Base-by-base conservation (phyloP, 495 filamentous ascomycete species). In the Astrocystis sublimbata region DNA sequence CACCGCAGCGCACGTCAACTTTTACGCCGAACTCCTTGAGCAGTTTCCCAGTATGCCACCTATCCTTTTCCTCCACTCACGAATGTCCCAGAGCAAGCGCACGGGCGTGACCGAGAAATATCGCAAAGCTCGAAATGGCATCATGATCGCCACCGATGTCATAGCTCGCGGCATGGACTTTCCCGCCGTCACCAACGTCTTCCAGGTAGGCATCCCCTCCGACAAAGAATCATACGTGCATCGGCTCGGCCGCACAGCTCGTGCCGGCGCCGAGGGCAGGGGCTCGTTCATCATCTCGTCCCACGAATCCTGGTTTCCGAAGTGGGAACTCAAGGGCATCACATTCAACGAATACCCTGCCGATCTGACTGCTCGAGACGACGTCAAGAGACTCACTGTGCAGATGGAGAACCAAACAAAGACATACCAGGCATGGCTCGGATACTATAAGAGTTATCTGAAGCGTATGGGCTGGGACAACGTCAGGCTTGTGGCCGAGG, bases 81-180 rank as follows among this genome's bases (percentile, higher is more conserved):
- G 86, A 47, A 80, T 89, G 65, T 76, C 67, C 56, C 88, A 90
- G 69, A 70, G 62, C 42, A 76, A 73, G 35, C 80, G 87, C 60
- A 88, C 83, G 8, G 79, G 69, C 24, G 80, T 81, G 17, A 89
- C 87, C 4, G 78, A 83, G 15, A 74, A 79, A 19, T 91, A 87
- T 79, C 87, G 87, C 60, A 70, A 80, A 21, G 81, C 83, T 0
- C 68, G 68, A 4, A 72, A 74, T 28, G 79, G 83, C 35, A 79
- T 90, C 58, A 72, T 90, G 66, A 83, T 89, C 65, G 88, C 88
- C 35, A 85, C 85, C 15, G 88, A 90, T 69, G 87, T 91, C 24
- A 83, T 91, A 46, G 88, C 87, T 17, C 83, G 88, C 54, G 88
- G 88, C 30, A 89, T 92, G 86, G 88, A 92, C 70, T 91, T 91